Evolutionary conservation across 1,284 basidiomycete genomes (phyloP).

Genomic region (Marasmius oreades): DNA sequence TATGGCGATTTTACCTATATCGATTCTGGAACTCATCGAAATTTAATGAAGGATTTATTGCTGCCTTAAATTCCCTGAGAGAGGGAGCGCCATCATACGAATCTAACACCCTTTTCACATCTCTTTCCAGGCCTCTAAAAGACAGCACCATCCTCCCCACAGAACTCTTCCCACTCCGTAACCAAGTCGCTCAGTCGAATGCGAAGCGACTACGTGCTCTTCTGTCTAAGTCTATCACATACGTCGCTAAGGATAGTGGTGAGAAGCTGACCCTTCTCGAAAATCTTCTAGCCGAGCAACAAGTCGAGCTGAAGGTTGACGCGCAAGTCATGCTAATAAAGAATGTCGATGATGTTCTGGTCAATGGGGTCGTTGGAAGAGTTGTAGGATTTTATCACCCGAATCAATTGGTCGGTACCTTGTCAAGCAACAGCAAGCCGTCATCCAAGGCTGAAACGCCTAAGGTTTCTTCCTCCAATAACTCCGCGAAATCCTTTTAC

Average conservation of each 20-base stretch:
- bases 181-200: conserved; percentile 34
- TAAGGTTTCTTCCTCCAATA: background rate
- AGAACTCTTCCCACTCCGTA: conserved; percentile 33
- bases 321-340: conserved; percentile 72
- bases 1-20: conserved; percentile 19
- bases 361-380: conserved; percentile 73
- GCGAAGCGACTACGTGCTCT: conserved; percentile 28
- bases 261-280: conserved; percentile 35
- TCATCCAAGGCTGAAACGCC: conserved; percentile 4
- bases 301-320: conserved; percentile 52
- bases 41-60: conserved; percentile 52
- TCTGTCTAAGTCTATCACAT: conserved; percentile 21
- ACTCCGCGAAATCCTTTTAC: background rate
- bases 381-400: conserved; percentile 51
- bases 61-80: conserved; percentile 46
- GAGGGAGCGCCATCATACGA: conserved; percentile 19
- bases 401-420: conserved; percentile 10
- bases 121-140: conserved; percentile 21
- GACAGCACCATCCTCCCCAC: conserved; percentile 27
- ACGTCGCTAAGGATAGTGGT: conserved; percentile 32
- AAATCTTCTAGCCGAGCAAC: conserved; percentile 48
- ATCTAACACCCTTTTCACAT: conserved; percentile 19
- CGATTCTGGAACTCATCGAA: background rate
- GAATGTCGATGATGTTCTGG: conserved; percentile 72
- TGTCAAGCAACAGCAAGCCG: background rate